Evolutionary conservation across 805 yeast genomes (phyloP), one percentile per base, ranked within the genome.

Genomic region (Phaffomyces opuntiae): DNA sequence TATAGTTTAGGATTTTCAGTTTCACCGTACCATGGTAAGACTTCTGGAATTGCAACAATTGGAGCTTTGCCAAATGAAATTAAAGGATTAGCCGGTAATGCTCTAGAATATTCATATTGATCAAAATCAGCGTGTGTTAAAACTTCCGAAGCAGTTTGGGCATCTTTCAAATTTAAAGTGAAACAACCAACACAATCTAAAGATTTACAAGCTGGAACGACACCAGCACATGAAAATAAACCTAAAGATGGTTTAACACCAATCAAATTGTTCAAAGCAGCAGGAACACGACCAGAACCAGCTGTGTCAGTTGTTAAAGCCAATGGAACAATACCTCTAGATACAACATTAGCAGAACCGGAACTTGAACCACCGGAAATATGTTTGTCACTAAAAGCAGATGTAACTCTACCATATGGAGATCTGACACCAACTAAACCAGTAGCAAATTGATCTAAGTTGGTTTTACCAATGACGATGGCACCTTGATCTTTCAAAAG

Each of bases 251-350:
- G 98, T 66, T 91, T 91, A 53, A 93, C 75, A 19, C 98, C 98
- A 52, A 91, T 77, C 55, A 89, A 68, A 65, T 93, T 93, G 74
- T 91, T 91, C 53, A 91, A 72, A 29, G 89, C 91, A 25, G 98
- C 98, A 26, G 99, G 99, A 31, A 91, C 99, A 59, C 99, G 78
- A 37, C 97, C 97, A 7, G 96, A 87, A 21, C 99, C 99, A 9
- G 99, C 99, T 34, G 99, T 91, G 62, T 91, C 99, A 7, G 98
- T 93, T 34, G 97, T 97, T 55, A 91, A 72, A 1, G 96, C 75
- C 41, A 91, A 59, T 32, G 98, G 96, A 16, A 87, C 96, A 40
- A 81, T 71, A 48, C 98, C 98, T 54, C 89, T 75, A 19, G 89
- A 91, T 17, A 89, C 97, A 21, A 83, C 90, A 13, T 83, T 80